These are phyloP conservation scores for Pseudognaphalium luteoalbum DNA, from an alignment of 129 eudicot species.

Conservation along the genomic window DNA sequence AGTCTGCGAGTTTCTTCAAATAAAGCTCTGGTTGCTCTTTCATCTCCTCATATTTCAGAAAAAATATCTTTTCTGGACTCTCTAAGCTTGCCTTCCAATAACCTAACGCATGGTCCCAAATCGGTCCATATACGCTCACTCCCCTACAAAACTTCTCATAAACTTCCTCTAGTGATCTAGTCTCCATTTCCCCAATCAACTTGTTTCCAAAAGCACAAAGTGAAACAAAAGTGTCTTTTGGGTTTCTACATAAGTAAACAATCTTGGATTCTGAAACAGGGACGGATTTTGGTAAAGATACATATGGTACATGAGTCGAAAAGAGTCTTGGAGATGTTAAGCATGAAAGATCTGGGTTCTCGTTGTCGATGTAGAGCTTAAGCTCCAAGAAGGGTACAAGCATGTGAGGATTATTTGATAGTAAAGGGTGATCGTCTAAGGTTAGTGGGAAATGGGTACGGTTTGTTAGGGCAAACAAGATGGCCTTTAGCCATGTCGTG, in stretches of 20 bases:
- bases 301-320: slow-evolving; percentile 34
- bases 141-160: slow-evolving; percentile 39
- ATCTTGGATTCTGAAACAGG: slow-evolving; percentile 33
- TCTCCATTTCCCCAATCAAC: slow-evolving; percentile 5
- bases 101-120: no score
- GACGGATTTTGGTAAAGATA: slow-evolving; percentile 22
- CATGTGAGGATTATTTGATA: slow-evolving; percentile 31
- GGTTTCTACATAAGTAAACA: slow-evolving; percentile 52
- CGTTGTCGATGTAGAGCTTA: slow-evolving; percentile 9
- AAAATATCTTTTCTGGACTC: slow-evolving; percentile 36
- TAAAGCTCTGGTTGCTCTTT: slow-evolving; percentile 19
- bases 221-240: slow-evolving; percentile 52
- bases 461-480: slow-evolving; percentile 25
- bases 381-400: slow-evolving; percentile 38
- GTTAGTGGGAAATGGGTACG: neutral
- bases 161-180: slow-evolving; percentile 21
- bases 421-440: slow-evolving; percentile 32
- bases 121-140: slow-evolving; percentile 6
- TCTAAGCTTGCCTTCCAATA: slow-evolving; percentile 15
- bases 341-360: slow-evolving; percentile 16
- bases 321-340: slow-evolving; percentile 34
- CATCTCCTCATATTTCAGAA: slow-evolving; percentile 55
- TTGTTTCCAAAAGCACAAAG: slow-evolving; percentile 49
- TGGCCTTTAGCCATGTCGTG: slow-evolving; percentile 48
- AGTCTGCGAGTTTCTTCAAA: slow-evolving; percentile 21